Base-by-base conservation (phyloP, 441 rosid species). In the Capsella rubella region DNA sequence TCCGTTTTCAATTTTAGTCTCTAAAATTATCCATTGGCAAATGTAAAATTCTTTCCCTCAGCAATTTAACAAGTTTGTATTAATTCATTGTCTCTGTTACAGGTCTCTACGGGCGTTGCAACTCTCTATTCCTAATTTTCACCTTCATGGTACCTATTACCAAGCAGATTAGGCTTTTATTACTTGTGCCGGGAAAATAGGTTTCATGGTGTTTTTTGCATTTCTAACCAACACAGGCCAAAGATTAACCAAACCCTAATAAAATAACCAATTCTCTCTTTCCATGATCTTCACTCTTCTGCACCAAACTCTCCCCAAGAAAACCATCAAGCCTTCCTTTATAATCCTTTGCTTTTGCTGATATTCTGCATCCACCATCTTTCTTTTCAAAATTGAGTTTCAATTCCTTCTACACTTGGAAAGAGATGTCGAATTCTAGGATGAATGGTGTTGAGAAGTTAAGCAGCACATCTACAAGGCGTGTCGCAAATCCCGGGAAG, bases 281-380 rank as follows among this genome's bases (percentile, higher is more conserved):
- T 82, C 78, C 90, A 85, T 82, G 88, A 80, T 69, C 71, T 46
- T 71, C 78, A 67, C 84, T 73, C 81, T 72, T 66, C 16, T 69
- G 15, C 80, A 85, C 92, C 92, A 84, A 85, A 80, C 82, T 82
- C 80, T 74, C 87, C 69, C 87, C 95, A 78, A 83, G 40, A 80
- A 73, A 81, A 54, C 56, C 63, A 45, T 58, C 72, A 40, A 47
- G 50, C 82, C 74, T 75, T 75, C 77, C 71, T 84, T 81, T 87
- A 87, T 86, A 84, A 70, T 76, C 81, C 60, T 60, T 68, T 35
- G 58, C 31, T 56, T 58, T 76, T 53, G 46, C 60, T 63, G 29
- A 47, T 58, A 64, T 71, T 71, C 60, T 71, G 71, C 72, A 71
- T 58, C 39, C 75, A 71, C 52, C 59, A 8, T 53, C 60, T 61